These are phyloP conservation scores for Colletotrichum lini DNA, from an alignment of 2,329 filamentous ascomycete genomes.

Conservation along the genomic window DNA sequence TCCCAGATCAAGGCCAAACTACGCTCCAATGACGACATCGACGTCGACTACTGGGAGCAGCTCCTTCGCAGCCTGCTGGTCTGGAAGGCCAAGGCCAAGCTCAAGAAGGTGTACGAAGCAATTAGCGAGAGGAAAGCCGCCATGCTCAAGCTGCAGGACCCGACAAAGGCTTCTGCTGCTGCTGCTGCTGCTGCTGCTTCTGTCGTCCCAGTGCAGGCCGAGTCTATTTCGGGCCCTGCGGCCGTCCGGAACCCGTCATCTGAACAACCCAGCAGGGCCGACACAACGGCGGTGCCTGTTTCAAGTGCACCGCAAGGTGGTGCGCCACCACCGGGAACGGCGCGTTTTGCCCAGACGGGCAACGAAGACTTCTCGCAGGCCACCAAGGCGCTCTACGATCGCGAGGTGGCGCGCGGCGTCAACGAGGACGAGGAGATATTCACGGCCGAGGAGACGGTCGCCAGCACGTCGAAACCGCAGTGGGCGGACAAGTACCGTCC, in stretches of 20 bases:
- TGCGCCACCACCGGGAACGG: conserved; percentile 69
- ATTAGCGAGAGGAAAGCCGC: conserved; percentile 75
- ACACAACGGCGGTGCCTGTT: conserved; percentile 44
- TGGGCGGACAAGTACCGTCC: conserved; percentile 91
- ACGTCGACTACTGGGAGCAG: conserved; percentile 98
- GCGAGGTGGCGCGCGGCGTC: conserved; percentile 91
- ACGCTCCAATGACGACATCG: conserved; percentile 89
- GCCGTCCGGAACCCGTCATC: conserved; percentile 36
- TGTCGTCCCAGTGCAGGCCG: conserved; percentile 37
- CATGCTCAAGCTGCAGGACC: conserved; percentile 75
- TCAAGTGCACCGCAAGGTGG: conserved; percentile 37
- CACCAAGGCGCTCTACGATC: conserved; percentile 90
- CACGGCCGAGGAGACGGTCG: conserved; percentile 86
- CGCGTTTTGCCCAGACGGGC: conserved; percentile 77
- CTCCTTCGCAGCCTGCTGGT: conserved; percentile 86
- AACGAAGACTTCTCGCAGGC: conserved; percentile 89
- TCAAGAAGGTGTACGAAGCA: conserved; percentile 82
- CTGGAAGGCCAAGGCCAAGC: conserved; percentile 91
- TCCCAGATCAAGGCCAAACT: conserved; percentile 89
- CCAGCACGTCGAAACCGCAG: conserved; percentile 73
- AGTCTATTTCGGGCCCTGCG: conserved; percentile 53
- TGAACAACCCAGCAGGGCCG: conserved; percentile 44
- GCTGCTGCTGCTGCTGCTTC: no score
- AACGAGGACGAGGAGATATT: conserved; percentile 97
- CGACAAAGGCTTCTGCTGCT: conserved; percentile 69